These are phyloP conservation scores for Emericellopsis terricola DNA, from an alignment of 495 filamentous ascomycete species.

Conservation along the genomic window DNA sequence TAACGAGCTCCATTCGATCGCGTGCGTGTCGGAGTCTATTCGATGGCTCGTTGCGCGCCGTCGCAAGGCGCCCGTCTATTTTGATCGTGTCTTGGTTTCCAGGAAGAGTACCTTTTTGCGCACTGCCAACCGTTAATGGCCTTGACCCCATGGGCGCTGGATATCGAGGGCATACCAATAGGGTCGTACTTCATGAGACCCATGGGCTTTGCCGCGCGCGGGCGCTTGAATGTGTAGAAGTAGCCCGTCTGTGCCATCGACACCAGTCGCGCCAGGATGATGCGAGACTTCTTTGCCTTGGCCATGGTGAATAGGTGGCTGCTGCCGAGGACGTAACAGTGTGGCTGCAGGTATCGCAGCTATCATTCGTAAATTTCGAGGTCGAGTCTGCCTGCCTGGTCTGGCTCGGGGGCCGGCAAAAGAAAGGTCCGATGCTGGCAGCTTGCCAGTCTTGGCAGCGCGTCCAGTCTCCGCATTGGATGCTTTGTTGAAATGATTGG, in stretches of 20 bases:
- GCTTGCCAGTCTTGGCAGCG: no score
- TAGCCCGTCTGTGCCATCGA: conserved; percentile 98
- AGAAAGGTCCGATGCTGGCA: no score
- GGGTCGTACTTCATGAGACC: conserved; percentile 99
- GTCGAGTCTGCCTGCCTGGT: background rate
- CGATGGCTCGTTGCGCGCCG: no score
- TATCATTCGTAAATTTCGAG: background rate
- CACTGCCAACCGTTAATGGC: conserved; percentile 31
- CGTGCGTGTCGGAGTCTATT: background rate
- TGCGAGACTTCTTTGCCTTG: conserved; percentile 72
- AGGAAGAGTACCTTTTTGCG: conserved; percentile 82
- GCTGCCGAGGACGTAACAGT: no score
- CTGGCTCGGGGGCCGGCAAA: no score
- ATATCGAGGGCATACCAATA: conserved; percentile 48
- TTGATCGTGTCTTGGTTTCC: conserved; percentile 48
- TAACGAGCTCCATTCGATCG: background rate
- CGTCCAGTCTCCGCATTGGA: no score
- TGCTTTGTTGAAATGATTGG: no score
- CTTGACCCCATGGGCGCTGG: background rate
- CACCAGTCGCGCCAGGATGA: conserved; percentile 80
- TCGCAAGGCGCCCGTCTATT: no score
- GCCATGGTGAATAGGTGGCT: conserved; percentile 29
- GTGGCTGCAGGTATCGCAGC: no score
- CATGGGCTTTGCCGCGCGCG: conserved; percentile 62
- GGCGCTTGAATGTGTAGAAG: conserved; percentile 77